Percentiles rank a stretch among this genome's conserved stretches.
Conservation (phyloP, 176 grass and related monocot genomes). For the Zoysia japonica region DNA sequence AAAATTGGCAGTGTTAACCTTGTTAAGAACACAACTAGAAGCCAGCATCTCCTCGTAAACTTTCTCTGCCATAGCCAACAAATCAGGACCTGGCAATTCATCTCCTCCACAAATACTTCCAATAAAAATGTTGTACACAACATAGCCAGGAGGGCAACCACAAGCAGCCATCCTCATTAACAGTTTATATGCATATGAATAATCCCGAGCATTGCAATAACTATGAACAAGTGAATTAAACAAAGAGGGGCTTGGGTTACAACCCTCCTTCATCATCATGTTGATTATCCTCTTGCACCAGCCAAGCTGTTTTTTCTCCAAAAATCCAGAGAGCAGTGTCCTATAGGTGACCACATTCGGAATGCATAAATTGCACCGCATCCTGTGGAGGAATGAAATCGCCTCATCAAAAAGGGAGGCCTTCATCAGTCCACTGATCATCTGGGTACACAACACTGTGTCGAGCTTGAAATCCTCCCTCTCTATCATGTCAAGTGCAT, state of each 20-base stretch:
- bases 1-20: conserved; percentile 87
- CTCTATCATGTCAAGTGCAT: conserved; percentile 76
- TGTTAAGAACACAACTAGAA: conserved; percentile 77
- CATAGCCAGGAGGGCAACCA: conserved; percentile 75
- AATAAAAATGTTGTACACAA: conserved; percentile 90
- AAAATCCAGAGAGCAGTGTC: conserved; percentile 81
- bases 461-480: conserved; percentile 88
- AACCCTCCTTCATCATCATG: conserved; percentile 94
- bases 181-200: conserved; percentile 90
- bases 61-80: conserved; percentile 79
- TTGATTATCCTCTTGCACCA: conserved; percentile 99
- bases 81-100: conserved; percentile 45
- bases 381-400: conserved; percentile 87
- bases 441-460: conserved; percentile 80
- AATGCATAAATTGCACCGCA: conserved; percentile 82
- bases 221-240: conserved; percentile 92
- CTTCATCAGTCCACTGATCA: conserved; percentile 94
- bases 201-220: conserved; percentile 70
- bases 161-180: conserved; percentile 75
- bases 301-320: conserved; percentile 88
- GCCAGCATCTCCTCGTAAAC: conserved; percentile 84
- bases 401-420: conserved; percentile 92
- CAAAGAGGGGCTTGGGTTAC: conserved; percentile 75
- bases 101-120: conserved; percentile 85
- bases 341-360: conserved; percentile 91